Base-by-base conservation (phyloP, 345 rosid species). In the Dovyalis caffra region DNA sequence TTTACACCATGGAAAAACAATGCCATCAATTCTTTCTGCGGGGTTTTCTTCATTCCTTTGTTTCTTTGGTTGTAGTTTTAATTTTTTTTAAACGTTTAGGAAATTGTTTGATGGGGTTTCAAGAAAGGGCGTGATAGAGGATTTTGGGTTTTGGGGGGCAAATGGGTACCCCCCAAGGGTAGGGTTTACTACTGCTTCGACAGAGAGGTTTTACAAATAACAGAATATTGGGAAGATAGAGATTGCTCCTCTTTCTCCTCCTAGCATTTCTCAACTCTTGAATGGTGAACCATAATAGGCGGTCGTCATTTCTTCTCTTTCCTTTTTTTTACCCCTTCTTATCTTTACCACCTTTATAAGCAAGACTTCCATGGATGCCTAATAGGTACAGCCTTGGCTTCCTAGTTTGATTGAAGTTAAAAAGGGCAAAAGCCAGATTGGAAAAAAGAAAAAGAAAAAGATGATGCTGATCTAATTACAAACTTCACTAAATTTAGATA, bases 401-500 rank as follows among this genome's bases (percentile, higher is more conserved):
- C 8, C 12, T 11, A 56, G 5, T 56, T 56, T 56, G 61, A 62
- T 10, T 3, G 65, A 26, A 18, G 65, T 62, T 62, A 29, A 29
- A 60, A 62, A 62, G 31, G 16, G 40, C 2, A 32, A 15, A 25
- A 37, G 38, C 67, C 33, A 37, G n/a, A 66, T 62, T 26, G 18
- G 83, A n/a, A 64, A 18, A 1, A 80, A 73, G 74, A 76, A 79
- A 74, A 77, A 81, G 34, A 64, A 18, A 1, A 80, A 73, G 74
- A 76, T 81, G 76, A 77, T 83, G 34, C 69, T 53, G 12, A 66
- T 49, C 79, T 86, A 3, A 25, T 68, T 47, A 69, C 53, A 5
- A 80, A 49, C 76, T 86, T 86, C 76, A 70, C 70, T 47, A 84
- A 45, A 69, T 79, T 63, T 11, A 85, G 88, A 21, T 76, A 76